Evolutionary conservation across 345 rosid species (phyloP), one percentile per base, ranked within the genome.

Genomic region (Gossypium bickii): DNA sequence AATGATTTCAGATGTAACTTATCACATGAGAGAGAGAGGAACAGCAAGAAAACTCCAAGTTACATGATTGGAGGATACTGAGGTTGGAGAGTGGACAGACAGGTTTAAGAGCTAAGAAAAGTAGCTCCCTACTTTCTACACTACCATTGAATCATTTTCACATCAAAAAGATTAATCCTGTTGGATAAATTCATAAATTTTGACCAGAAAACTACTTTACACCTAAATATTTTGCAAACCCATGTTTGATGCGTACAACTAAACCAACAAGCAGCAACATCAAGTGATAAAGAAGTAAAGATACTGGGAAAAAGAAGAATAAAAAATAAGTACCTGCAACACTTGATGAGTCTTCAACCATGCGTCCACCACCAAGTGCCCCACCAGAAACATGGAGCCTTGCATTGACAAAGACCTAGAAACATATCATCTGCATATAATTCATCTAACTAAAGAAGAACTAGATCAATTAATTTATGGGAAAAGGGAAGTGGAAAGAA

Each of bases 331-430:
- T 82, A 95, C 99, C 99, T 75, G 98, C 99, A 85, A 93, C 85
- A 83, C 98, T 95, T 49, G 99, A 93, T 61, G 94, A 95, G 82
- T 95, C 99, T 82, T 95, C 99, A 51, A 95, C 99, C 99, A 95
- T 95, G 76, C 99, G 97, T 67, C 99, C 99, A 70, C 99, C 99
- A 67, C 99, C 99, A 84, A 95, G 98, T 80, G 99, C 98, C 79
- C 99, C 99, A 76, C 99, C 99, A 78, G 99, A 95, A 56, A 95
- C 99, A 85, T 95, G 98, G 71, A 95, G 98, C 57, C 99, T 85
- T 73, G 99, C 99, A 81, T 95, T 95, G 76, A 95, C 99, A 88
- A 95, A 95, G 67, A 92, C 99, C 99, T 95, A 77, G 68, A 77
- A 78, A 67, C 24, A 80, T 44, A 74, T 38, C 41, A 67, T 48